Evolutionary conservation across 2,329 filamentous ascomycete genomes (phyloP), one percentile per base, ranked within the genome.

Genomic region (Venturia pyrina): DNA sequence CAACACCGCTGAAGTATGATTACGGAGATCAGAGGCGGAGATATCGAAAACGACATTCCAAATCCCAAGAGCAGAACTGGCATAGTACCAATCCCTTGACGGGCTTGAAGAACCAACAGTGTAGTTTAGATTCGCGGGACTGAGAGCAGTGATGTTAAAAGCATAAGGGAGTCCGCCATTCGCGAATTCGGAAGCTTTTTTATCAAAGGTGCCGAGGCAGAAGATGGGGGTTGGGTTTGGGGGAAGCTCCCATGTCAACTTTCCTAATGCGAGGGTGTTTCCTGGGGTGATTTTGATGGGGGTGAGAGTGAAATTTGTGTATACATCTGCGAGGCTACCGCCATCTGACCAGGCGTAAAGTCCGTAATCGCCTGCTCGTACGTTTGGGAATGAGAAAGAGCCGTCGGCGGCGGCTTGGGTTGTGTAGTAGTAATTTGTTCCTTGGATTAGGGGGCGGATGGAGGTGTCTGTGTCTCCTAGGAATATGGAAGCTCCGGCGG

Each of bases 341-440:
- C 80, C 80, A 67, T 80, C 80, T 1, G 79, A 77, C 80, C 81
- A 83, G 0, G 81, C 80, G 65, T 82, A 80, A 1, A 83, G 69
- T 0, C 77, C 81, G 67, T 82, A 83, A 1, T 73, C 74, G 0
- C 76, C 80, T 0, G 73, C 71, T 5, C 80, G 78, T 21, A 83
- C 78, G 64, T 80, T 68, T 3, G 72, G 67, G 65, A 83, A 77
- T 15, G 70, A 70, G 68, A 83, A 83, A 1, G 71, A 68, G 15
- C 81, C 81, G 1, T 75, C 60, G 0, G 69, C 69, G 64, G 79
- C 79, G 1, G 81, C 77, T 67, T 81, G 79, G 0, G 75, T 72
- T 8, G 78, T 81, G 71, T 83, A 83, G 71, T 83, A 82, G 71
- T 82, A 82, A 24, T 75, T 72, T 3, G 75, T 73, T 28, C 81